Conservation (phyloP, 345 rosid genomes). For the Cardamine resedifolia region DNA sequence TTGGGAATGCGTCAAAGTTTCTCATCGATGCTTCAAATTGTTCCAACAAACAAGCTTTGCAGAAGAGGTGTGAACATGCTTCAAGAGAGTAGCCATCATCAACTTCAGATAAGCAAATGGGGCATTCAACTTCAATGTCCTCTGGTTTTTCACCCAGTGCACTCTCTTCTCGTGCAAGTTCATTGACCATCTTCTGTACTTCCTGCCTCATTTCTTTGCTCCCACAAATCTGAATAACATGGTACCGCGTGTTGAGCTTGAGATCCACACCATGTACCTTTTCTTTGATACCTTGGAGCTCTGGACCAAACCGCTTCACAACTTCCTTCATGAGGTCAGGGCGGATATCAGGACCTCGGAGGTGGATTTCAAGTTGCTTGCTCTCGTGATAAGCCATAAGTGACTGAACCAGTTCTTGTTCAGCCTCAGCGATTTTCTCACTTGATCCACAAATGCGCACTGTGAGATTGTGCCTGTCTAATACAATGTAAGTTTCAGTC, state of each 20-base stretch:
- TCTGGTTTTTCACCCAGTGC: conserved; percentile 24
- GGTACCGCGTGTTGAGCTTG: conserved; percentile 55
- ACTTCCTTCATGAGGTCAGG: conserved; percentile 75
- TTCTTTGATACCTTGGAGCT: conserved; percentile 67
- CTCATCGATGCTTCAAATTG: conserved; percentile 69
- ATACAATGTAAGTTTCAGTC: conserved; percentile 56
- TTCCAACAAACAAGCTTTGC: conserved; percentile 74
- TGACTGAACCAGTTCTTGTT: conserved; percentile 55
- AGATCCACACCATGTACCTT: conserved; percentile 62
- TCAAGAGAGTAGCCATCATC: conserved; percentile 76
- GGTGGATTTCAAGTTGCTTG: conserved; percentile 65
- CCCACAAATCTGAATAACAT: conserved; percentile 60
- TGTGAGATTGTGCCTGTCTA: conserved; percentile 51
- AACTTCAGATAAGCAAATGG: conserved; percentile 81
- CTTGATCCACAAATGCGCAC: conserved; percentile 66
- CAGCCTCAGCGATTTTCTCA: conserved; percentile 46
- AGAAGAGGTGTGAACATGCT: conserved; percentile 71
- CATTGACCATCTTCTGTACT: conserved; percentile 59
- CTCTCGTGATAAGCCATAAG: conserved; percentile 55
- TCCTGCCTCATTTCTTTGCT: conserved; percentile 55
- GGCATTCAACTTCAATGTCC: conserved; percentile 50
- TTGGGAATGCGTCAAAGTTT: conserved; percentile 67
- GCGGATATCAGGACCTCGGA: conserved; percentile 58
- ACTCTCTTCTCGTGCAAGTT: conserved; percentile 45
- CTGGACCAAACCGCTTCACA: conserved; percentile 72